Evolutionary conservation across 1,284 basidiomycete species (phyloP).

Genomic region (Chondrostereum purpureum): DNA sequence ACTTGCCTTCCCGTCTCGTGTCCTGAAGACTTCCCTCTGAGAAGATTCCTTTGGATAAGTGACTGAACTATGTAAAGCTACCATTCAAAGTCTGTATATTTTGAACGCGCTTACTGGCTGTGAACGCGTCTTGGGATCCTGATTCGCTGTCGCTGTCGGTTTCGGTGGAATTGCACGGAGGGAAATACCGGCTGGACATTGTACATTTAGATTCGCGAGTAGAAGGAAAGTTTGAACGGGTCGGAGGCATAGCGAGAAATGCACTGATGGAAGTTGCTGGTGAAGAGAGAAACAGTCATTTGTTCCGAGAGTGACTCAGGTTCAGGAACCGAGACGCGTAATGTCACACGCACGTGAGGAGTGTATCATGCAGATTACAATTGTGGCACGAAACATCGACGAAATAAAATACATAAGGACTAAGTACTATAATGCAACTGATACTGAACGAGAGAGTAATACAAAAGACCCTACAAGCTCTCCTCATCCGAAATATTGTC

Average conservation of each 20-base stretch:
- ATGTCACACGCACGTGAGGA: neutral
- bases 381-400: neutral
- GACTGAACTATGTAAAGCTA: too few relatives aligned
- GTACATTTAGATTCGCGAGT: neutral
- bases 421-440: neutral
- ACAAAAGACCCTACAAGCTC: neutral
- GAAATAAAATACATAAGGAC: neutral
- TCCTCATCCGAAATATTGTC: conserved; percentile 7
- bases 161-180: neutral
- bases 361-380: too few relatives aligned
- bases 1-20: neutral
- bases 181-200: neutral
- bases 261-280: neutral
- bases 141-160: neutral
- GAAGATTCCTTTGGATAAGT: neutral
- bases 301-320: neutral
- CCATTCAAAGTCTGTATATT: neutral
- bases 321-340: neutral
- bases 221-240: too few relatives aligned
- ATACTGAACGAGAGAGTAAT: neutral
- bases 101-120: neutral
- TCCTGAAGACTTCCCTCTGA: neutral
- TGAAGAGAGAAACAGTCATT: neutral
- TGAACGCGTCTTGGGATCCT: neutral
- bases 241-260: neutral